Evolutionary conservation across 768 basidiomycete species (phyloP).

Genomic region (Sarcomyxa edulis): DNA sequence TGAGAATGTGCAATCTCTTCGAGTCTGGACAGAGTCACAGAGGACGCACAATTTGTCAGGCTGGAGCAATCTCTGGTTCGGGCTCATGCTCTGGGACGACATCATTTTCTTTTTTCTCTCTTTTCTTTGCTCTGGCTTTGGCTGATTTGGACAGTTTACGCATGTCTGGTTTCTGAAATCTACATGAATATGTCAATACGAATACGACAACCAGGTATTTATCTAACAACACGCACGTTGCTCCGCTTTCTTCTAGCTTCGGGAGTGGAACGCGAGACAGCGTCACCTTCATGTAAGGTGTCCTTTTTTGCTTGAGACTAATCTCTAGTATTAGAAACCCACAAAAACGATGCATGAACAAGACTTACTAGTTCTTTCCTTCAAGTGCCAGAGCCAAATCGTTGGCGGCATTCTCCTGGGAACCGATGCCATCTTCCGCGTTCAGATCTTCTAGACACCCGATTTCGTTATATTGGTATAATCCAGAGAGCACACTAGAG

Average conservation of each 20-base stretch:
- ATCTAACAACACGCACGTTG: constrained; percentile 41
- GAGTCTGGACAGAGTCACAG: no score
- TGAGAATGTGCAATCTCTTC: no score
- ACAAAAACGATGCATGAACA: constrained; percentile 2
- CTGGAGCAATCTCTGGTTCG: no score
- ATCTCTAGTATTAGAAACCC: constrained; percentile 1
- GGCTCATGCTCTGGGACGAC: no score
- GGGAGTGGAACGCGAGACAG: constrained; percentile 44
- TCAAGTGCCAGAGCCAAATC: constrained; percentile 42
- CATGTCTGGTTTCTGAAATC: constrained; percentile 49
- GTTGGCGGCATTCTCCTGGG: constrained; percentile 25
- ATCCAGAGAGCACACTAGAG: constrained; percentile 40
- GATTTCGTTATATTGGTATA: constrained; percentile 77
- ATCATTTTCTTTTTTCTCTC: constrained; percentile 29
- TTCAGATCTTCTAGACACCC: constrained; percentile 46
- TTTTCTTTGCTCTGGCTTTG: constrained; percentile 46
- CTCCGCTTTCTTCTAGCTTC: constrained; percentile 30
- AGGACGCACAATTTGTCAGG: no score
- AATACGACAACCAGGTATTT: neutral
- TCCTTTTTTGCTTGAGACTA: constrained; percentile 51
- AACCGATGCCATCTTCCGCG: constrained; percentile 2
- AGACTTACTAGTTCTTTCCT: constrained; percentile 56
- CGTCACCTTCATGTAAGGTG: constrained; percentile 69
- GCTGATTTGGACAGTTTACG: constrained; percentile 57
- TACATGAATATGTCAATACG: constrained; percentile 17